These are phyloP conservation scores for Pisolithus thermaeus DNA, from an alignment of 1,284 basidiomycete genomes.

Conservation along the genomic window DNA sequence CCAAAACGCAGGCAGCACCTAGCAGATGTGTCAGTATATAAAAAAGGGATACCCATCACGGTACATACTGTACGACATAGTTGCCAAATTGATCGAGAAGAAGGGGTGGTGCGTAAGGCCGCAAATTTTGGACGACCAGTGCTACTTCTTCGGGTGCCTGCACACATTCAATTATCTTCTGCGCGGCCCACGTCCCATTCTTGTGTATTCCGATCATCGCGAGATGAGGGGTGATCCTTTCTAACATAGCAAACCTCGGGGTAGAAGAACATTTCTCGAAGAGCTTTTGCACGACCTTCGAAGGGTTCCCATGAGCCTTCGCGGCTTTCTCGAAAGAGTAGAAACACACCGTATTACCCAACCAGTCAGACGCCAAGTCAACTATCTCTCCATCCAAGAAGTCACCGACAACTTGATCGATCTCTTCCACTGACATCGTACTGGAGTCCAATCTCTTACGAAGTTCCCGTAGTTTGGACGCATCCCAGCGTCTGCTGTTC, in stretches of 20 bases:
- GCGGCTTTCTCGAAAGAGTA: not conserved
- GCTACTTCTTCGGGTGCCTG: conserved; percentile 83
- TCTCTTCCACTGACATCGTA: conserved; percentile 79
- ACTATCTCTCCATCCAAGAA: conserved; percentile 88
- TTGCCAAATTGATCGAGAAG: conserved; percentile 97
- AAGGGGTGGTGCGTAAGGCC: conserved; percentile 90
- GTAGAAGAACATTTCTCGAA: conserved; percentile 84
- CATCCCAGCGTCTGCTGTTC: conserved; percentile 86
- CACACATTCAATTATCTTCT: conserved; percentile 98
- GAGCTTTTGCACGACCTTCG: conserved; percentile 87
- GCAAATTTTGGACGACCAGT: conserved; percentile 80
- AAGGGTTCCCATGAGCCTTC: conserved; percentile 12
- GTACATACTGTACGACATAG: conserved; percentile 89
- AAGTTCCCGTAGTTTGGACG: conserved; percentile 90
- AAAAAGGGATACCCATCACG: not conserved
- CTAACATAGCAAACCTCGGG: conserved; percentile 85
- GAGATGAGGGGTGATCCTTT: conserved; percentile 89
- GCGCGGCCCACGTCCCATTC: conserved; percentile 99
- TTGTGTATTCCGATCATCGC: conserved; percentile 99
- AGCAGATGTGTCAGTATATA: conserved; percentile 5
- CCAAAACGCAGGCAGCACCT: conserved; percentile 92
- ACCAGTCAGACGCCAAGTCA: conserved; percentile 97
- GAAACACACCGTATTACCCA: conserved; percentile 87
- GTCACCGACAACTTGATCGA: conserved; percentile 86
- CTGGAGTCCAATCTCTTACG: conserved; percentile 80